These are phyloP conservation scores for Coriaria nepalensis DNA, from an alignment of 306 rosid genomes.

Conservation along the genomic window DNA sequence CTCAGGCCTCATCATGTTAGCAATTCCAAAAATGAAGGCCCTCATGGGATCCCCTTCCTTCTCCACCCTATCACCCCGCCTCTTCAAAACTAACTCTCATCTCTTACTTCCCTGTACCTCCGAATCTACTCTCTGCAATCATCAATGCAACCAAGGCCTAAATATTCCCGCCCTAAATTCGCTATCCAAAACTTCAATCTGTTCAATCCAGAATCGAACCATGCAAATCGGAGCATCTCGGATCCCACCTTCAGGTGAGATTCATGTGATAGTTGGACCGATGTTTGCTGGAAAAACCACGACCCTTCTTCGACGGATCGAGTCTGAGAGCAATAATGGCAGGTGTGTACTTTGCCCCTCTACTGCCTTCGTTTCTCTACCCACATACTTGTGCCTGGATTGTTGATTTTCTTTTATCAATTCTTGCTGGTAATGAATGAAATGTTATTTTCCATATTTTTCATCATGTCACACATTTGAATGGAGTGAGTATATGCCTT, in stretches of 20 bases:
- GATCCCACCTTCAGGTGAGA: constrained; percentile 42
- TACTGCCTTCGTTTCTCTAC: background rate
- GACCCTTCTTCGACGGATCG: constrained; percentile 65
- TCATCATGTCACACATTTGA: no score
- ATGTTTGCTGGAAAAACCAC: constrained; percentile 93
- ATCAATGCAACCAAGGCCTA: constrained; percentile 10
- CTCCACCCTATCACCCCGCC: constrained; percentile 27
- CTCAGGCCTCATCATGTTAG: constrained; percentile 18
- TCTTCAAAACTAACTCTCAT: constrained; percentile 25
- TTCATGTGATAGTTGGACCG: constrained; percentile 83
- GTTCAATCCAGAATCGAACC: constrained; percentile 22
- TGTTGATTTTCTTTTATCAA: no score
- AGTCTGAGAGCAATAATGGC: constrained; percentile 50
- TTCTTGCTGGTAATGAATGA: constrained; percentile 18
- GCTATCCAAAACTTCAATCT: constrained; percentile 12
- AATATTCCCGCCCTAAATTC: constrained; percentile 18
- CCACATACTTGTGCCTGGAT: no score
- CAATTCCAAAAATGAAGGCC: constrained; percentile 41
- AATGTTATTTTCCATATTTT: no score
- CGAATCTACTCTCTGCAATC: constrained; percentile 13
- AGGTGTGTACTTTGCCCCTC: constrained; percentile 29
- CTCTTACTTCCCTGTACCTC: constrained; percentile 22
- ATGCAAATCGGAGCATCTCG: constrained; percentile 24
- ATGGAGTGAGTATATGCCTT: no score
- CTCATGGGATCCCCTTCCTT: constrained; percentile 36